A percentile compares a stretch with the other conserved stretches of the same genome.
phyloP scores from a whole-genome alignment of 768 basidiomycete genomes.

The Suillus ampliporus region DNA sequence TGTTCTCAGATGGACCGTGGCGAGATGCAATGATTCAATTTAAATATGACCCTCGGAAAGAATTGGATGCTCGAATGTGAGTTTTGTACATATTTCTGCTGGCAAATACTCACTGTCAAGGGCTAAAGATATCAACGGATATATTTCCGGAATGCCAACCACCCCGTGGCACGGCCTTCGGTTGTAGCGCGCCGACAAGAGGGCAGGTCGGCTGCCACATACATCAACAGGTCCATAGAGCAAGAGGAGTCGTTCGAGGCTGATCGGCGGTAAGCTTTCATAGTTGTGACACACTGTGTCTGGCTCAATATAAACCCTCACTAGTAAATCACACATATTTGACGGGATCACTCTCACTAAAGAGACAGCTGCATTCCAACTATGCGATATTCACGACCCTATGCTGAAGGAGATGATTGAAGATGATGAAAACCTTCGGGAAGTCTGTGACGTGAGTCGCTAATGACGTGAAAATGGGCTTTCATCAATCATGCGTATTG shows the following conservation, averaged over 20 bases:
- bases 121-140: slow-evolving; percentile 85
- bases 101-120: neutral
- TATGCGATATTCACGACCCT: slow-evolving; percentile 90
- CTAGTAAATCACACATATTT: slow-evolving; percentile 81
- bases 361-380: slow-evolving; percentile 92
- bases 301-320: neutral
- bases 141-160: slow-evolving; percentile 88
- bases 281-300: slow-evolving; percentile 4
- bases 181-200: slow-evolving; percentile 68
- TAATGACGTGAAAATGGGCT: neutral
- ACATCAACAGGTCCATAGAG: slow-evolving; percentile 36
- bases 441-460: slow-evolving; percentile 72
- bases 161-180: slow-evolving; percentile 78
- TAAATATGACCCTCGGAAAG: slow-evolving; percentile 87
- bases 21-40: slow-evolving; percentile 86
- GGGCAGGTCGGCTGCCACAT: slow-evolving; percentile 40
- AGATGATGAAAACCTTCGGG: slow-evolving; percentile 68
- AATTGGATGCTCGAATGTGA: slow-evolving; percentile 77
- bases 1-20: slow-evolving; percentile 95
- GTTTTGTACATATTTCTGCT: slow-evolving; percentile 31
- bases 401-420: slow-evolving; percentile 85
- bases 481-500: slow-evolving; percentile 10
- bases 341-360: slow-evolving; percentile 82
- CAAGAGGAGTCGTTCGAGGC: slow-evolving; percentile 38
- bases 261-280: slow-evolving; percentile 36